These are phyloP conservation scores for Pseudogymnoascus sp. DNA, from an alignment of 2,329 filamentous ascomycete species.

Conservation along the genomic window DNA sequence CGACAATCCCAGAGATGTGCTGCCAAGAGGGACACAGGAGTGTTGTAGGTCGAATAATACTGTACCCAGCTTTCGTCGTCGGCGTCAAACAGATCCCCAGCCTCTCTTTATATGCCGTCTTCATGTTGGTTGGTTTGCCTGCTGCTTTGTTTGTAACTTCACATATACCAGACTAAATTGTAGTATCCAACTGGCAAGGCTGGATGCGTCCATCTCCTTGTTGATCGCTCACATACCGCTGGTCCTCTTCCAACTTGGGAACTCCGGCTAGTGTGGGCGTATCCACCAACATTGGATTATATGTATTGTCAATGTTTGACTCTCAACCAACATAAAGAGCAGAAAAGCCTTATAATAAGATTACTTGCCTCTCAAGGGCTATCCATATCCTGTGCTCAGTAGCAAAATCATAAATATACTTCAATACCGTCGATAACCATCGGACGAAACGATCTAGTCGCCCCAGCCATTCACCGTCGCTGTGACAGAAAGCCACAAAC, in stretches of 20 bases:
- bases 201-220: conserved; percentile 6
- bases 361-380: neutral
- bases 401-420: neutral
- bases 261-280: neutral
- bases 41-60: neutral
- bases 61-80: neutral
- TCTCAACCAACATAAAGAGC: neutral
- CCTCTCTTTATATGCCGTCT: neutral
- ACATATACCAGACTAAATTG: neutral
- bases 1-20: neutral
- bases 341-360: neutral
- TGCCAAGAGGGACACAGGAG: neutral
- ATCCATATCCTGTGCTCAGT: neutral
- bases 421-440: neutral
- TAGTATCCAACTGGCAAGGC: neutral
- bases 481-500: conserved; percentile 3
- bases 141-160: neutral
- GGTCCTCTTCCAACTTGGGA: neutral
- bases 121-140: neutral
- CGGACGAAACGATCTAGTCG: neutral
- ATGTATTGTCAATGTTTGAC: neutral
- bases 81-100: neutral
- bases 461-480: conserved; percentile 1
- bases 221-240: conserved; percentile 1
- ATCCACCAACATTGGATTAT: neutral